phyloP scores from a whole-genome alignment of 331 rosid species.

The Malus hybrid region DNA sequence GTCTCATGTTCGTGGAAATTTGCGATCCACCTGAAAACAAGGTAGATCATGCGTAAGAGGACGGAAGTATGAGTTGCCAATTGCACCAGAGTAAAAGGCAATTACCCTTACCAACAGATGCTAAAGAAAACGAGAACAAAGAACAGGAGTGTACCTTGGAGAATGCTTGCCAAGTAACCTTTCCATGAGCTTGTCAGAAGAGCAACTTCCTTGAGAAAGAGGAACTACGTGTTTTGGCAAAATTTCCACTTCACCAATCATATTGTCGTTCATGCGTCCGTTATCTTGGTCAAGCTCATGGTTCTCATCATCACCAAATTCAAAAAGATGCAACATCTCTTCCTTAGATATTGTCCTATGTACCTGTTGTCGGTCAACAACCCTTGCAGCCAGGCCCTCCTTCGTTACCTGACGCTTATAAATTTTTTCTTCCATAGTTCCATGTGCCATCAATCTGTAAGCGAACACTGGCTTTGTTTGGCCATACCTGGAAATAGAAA shows the following conservation, averaged over 20 bases:
- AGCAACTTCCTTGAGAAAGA: constrained; percentile 65
- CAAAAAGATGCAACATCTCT: constrained; percentile 97
- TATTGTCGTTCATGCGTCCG: constrained; percentile 24
- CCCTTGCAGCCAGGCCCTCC: constrained; percentile 98
- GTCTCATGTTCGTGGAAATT: constrained; percentile 86
- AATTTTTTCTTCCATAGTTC: constrained; percentile 97
- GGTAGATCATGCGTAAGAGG: not conserved
- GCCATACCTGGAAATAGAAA: constrained; percentile 62
- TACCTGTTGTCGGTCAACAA: constrained; percentile 92
- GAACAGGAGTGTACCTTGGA: constrained; percentile 47
- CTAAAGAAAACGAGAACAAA: constrained; percentile 4
- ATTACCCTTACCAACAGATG: not conserved
- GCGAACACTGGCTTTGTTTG: constrained; percentile 96
- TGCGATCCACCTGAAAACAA: constrained; percentile 67
- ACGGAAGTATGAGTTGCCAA: not conserved
- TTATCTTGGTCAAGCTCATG: constrained; percentile 55
- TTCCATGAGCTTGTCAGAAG: constrained; percentile 90
- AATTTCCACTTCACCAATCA: constrained; percentile 29
- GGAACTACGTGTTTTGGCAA: constrained; percentile 40
- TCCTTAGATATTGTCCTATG: constrained; percentile 87
- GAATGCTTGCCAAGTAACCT: constrained; percentile 64
- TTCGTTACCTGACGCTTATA: constrained; percentile 99
- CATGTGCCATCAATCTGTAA: constrained; percentile 90
- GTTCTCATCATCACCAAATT: constrained; percentile 90
- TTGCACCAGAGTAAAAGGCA: not conserved